Conservation (phyloP, 129 eudicot genomes). For the Centrapalus pauciflorus region DNA sequence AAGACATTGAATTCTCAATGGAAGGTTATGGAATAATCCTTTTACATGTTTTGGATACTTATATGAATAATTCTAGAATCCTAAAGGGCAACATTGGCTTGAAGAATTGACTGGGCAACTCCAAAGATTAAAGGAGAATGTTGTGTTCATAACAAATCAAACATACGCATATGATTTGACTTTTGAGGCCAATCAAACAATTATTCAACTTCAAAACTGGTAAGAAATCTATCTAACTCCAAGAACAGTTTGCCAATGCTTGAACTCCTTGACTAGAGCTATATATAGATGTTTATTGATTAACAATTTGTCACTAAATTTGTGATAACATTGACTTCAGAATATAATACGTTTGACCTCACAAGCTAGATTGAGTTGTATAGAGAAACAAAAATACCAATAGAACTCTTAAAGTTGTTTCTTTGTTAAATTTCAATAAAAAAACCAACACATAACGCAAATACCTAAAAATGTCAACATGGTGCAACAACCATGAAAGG, state of each 20-base stretch:
- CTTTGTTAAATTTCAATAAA: too few species aligned
- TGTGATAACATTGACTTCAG: neutral
- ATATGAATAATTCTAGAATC: too few species aligned
- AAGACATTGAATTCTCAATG: too few species aligned
- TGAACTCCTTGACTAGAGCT: neutral
- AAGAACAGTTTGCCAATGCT: neutral
- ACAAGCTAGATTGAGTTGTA: too few species aligned
- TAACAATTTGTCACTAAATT: neutral
- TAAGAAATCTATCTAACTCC: neutral
- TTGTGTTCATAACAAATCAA: slow-evolving; percentile 73
- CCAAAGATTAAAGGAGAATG: slow-evolving; percentile 69
- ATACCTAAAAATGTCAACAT: too few species aligned
- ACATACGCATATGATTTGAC: neutral
- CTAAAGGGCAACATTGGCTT: too few species aligned
- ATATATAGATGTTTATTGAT: neutral
- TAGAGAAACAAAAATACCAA: too few species aligned
- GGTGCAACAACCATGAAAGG: too few species aligned
- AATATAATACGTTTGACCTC: neutral
- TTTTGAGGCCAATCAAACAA: neutral
- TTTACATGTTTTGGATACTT: too few species aligned
- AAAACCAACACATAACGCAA: too few species aligned
- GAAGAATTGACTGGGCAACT: slow-evolving; percentile 71
- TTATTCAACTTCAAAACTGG: neutral
- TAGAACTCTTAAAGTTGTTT: too few species aligned
- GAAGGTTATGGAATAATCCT: too few species aligned